Conservation (phyloP, 495 filamentous ascomycete species). For the Aspergillus homomorphus region DNA sequence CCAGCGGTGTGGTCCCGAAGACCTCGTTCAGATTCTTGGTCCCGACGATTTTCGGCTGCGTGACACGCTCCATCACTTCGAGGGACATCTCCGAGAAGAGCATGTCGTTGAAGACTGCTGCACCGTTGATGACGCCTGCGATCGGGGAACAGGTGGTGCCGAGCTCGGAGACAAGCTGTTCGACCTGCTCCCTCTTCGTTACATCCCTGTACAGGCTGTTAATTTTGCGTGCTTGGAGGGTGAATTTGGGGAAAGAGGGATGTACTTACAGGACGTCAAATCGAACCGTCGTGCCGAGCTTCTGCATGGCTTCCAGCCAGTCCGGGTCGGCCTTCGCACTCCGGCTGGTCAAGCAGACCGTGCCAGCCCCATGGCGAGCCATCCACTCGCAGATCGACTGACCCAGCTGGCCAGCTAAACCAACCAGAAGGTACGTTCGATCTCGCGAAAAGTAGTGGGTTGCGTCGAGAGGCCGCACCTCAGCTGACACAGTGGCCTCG, state of each 20-base stretch:
- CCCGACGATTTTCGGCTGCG: neutral
- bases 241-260: neutral
- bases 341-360: neutral
- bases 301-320: neutral
- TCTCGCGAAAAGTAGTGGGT: neutral
- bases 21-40: slow-evolving; percentile 21
- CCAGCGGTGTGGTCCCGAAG: slow-evolving; percentile 37
- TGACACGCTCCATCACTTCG: neutral
- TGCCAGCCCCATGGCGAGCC: neutral
- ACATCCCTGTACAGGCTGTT: neutral
- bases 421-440: neutral
- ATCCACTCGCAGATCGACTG: neutral
- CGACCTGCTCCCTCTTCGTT: neutral
- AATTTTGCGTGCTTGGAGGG: neutral
- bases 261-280: neutral
- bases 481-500: too few species aligned
- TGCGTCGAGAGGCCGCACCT: neutral
- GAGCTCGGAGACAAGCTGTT: neutral
- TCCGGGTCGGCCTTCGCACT: neutral
- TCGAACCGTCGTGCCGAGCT: neutral
- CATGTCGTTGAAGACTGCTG: neutral
- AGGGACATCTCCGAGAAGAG: neutral
- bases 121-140: neutral
- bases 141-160: neutral
- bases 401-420: neutral